phyloP scores from a whole-genome alignment of 1,139 yeast genomes.

The Pichia sp. region DNA sequence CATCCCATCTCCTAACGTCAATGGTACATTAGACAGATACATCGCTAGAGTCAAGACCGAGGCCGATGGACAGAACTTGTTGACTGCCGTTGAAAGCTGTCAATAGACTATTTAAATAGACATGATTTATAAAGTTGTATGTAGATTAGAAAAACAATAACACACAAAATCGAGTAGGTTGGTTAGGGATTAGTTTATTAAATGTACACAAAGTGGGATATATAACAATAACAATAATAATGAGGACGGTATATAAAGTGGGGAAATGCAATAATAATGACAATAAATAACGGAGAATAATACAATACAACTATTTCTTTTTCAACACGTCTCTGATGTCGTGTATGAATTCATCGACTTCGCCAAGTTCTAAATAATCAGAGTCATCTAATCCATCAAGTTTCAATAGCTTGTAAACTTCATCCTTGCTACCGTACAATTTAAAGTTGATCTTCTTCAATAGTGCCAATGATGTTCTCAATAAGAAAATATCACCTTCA shows the following conservation, averaged over 20 bases:
- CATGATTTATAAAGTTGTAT: too few relatives aligned
- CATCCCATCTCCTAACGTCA: slow-evolving; percentile 45
- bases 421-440: slow-evolving; percentile 50
- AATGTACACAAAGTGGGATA: too few relatives aligned
- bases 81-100: slow-evolving; percentile 46
- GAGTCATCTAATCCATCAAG: slow-evolving; percentile 16
- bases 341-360: slow-evolving; percentile 40
- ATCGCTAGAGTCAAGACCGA: slow-evolving; percentile 70
- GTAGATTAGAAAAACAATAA: too few relatives aligned
- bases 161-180: too few relatives aligned
- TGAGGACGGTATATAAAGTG: neutral
- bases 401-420: slow-evolving; percentile 38
- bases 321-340: slow-evolving; percentile 33
- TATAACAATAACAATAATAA: too few relatives aligned
- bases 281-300: neutral
- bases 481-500: slow-evolving; percentile 54
- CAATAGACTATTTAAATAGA: slow-evolving; percentile 16
- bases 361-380: slow-evolving; percentile 38
- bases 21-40: slow-evolving; percentile 53
- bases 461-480: slow-evolving; percentile 48
- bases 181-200: too few relatives aligned
- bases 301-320: slow-evolving; percentile 9
- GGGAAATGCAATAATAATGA: slow-evolving; percentile 1
- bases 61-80: slow-evolving; percentile 65
- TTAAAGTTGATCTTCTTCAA: slow-evolving; percentile 48